Evolutionary conservation across 306 rosid species (phyloP), one percentile per base, ranked within the genome.

Genomic region (Cyclanthera cordifolia): DNA sequence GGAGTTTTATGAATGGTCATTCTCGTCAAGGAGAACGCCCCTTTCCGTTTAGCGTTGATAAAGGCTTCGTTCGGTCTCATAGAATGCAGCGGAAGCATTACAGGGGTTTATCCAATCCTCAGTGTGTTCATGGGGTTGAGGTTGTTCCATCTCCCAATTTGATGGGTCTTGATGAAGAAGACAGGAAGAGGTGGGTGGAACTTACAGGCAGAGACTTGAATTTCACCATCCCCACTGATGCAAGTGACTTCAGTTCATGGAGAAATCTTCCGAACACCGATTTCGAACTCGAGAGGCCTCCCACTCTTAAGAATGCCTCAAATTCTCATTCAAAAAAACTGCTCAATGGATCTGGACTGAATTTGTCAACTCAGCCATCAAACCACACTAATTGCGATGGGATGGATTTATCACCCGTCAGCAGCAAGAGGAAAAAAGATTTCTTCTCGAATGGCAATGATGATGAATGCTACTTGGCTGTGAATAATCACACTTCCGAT

Each of bases 1-100:
- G 97, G 86, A 91, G 97, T 73, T 91, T 82, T 84, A 91, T 91
- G 97, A 91, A 91, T 48, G 97, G 97, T 32, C 97, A 88, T 81
- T 88, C 97, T 73, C 97, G 97, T 64, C 96, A 91, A 84, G 97
- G 97, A 69, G 97, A 91, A 76, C 96, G 88, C 9, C 90, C 90
- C 0, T 91, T 91, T 79, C 97, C 97, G 0, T 91, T 91, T 39
- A 88, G 95, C 50, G 95, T 77, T 16, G 95, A 88, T 78, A 91
- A 77, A 80, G 97, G 97, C 24, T 91, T 86, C 67, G 96, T 80
- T 71, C 85, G 96, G n/a, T 91, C 97, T 43, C 97, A 91, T 73
- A 69, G 96, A 85, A 91, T 91, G 97, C 97, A 91, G 21, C 72
- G 97, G 55, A 91, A 91, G 80, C 97, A 88, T 72, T 91, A 91